Evolutionary conservation across 2,329 filamentous ascomycete species (phyloP), one percentile per base, ranked within the genome.

Genomic region (Nannizzia gypsea): DNA sequence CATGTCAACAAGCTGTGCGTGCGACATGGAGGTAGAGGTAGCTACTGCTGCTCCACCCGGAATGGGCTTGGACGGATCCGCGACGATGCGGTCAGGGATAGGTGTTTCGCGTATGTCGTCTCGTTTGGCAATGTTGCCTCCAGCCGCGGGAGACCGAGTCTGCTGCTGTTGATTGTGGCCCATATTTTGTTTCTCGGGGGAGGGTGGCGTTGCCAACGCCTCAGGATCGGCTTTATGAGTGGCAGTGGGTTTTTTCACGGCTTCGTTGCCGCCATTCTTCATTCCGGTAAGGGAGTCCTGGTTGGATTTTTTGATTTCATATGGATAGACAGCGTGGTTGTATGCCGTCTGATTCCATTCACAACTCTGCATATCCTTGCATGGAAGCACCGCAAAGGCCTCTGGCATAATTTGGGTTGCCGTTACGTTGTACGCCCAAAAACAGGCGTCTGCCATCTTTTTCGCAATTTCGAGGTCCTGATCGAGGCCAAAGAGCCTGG

Each of bases 341-440:
- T 65, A 65, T 24, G 57, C 52, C 2, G 64, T 64, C 46, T 63
- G 52, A 34, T 65, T 64, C 64, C 64, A 65, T 48, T 63, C 50
- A 34, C 64, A 65, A 13, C 15, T 50, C n/a, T 59, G 42, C 38
- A 58, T 15, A 40, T 54, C 52, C 17, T 56, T 34, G 62, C 80
- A 83, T 1, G 73, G 63, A 3, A 79, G 67, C 1, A 74, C 68
- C 3, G 71, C 66, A 61, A 78, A 77, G 0, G 68, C 67, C 63
- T 83, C 81, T 0, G 81, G 80, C 80, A 82, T 82, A 63, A 83
- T 79, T 0, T 79, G 79, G 1, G 74, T 74, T 0, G 73, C 70
- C 54, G 76, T 78, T 3, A 68, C 71, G 38, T 79, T 73, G 63
- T 82, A 81, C 0, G 77, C 77, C 79, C 80, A 83, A 6, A 81